Base-by-base conservation (phyloP, 2,329 filamentous ascomycete species). In the Sporothrix pseudoabietina region DNA sequence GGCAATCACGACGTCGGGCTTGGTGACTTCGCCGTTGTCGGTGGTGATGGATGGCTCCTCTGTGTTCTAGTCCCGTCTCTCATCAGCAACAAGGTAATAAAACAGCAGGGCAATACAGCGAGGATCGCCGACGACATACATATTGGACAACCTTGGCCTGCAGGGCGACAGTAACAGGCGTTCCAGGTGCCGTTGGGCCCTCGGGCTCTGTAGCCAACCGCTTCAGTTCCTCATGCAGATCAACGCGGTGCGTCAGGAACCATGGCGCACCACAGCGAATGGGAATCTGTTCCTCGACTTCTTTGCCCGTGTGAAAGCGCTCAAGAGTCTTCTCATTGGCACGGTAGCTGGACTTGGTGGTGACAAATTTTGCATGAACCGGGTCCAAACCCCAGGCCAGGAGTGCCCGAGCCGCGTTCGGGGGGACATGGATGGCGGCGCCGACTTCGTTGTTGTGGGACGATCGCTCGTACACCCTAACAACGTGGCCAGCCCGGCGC, bases 321-420 rank as follows among this genome's bases (percentile, higher is more conserved):
- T 52, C 65, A 16, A 69, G 65, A 0, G 65, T 69, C 44, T 69
- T 69, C 30, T 69, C 65, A 30, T 69, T 35, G 7, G 65, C 65
- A 35, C 65, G 65, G 65, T 69, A 69, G 44, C 65, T 69, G 16
- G 65, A 69, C 65, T 69, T 69, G 44, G 65, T 69, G 65, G 65
- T 69, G 65, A 69, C 65, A 22, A 69, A 69, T 44, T 69, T 69
- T 32, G 65, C 65, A 12, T 52, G 65, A 19, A 69, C 26, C 9
- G 65, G 65, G 65, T 69, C 65, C 16, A 69, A 30, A 16, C 65
- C 65, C 65, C 65, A 69, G 9, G 65, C 65, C 26, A 69, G 44
- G 26, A 69, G 30, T 3, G 65, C 44, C 16, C 65, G 65, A 35
- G 65, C 41, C 35, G 65, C 65, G 65, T 69, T 69, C 7, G 65